These are phyloP conservation scores for Tetrapisispora nanseiensis DNA, from an alignment of 805 yeast genomes.

Conservation along the genomic window DNA sequence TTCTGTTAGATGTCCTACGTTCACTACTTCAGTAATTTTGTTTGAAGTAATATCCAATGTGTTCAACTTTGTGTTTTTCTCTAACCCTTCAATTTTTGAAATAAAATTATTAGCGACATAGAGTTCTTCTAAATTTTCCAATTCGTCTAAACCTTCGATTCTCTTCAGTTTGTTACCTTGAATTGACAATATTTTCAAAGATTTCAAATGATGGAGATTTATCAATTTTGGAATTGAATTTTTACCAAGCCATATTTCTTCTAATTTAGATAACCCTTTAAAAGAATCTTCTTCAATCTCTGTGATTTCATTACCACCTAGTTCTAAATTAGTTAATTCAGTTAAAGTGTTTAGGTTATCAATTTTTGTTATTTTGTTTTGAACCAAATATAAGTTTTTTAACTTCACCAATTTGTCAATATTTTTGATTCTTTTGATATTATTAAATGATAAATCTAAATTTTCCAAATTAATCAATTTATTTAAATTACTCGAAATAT, in stretches of 20 bases:
- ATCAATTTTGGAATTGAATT: conserved; percentile 60
- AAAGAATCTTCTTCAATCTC: conserved; percentile 38
- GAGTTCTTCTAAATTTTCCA: conserved; percentile 69
- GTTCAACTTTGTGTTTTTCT: conserved; percentile 52
- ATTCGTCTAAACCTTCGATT: conserved; percentile 69
- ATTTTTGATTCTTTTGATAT: conserved; percentile 76
- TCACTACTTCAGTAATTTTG: conserved; percentile 48
- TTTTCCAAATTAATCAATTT: conserved; percentile 45
- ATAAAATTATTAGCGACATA: conserved; percentile 83
- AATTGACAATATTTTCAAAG: conserved; percentile 69
- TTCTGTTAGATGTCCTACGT: conserved; percentile 52
- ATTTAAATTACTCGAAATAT: conserved; percentile 62
- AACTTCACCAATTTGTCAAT: conserved; percentile 51
- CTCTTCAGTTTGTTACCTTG: conserved; percentile 76
- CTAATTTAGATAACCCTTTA: conserved; percentile 43
- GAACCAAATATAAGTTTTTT: conserved; percentile 73
- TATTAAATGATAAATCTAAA: conserved; percentile 84
- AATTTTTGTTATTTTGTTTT: conserved; percentile 70
- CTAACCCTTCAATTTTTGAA: conserved; percentile 64
- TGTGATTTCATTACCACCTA: conserved; percentile 74
- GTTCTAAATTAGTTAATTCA: conserved; percentile 60
- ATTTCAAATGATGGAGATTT: conserved; percentile 48
- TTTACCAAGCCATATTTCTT: conserved; percentile 88
- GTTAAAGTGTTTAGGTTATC: conserved; percentile 50
- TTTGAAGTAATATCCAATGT: conserved; percentile 80